These are phyloP conservation scores for Claviceps sp. DNA, from an alignment of 2,329 filamentous ascomycete genomes.

Conservation along the genomic window DNA sequence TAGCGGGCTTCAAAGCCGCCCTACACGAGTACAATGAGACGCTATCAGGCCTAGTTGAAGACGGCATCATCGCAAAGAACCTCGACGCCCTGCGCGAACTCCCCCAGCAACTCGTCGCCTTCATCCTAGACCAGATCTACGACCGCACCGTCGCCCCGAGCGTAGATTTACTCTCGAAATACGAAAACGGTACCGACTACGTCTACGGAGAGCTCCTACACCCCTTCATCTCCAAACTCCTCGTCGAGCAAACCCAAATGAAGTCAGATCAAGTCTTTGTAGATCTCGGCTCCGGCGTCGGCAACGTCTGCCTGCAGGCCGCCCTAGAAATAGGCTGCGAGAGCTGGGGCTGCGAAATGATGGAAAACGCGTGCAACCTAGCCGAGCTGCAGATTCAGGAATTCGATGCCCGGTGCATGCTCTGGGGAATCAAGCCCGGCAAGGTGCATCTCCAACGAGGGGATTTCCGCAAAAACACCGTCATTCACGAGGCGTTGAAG, in stretches of 20 bases:
- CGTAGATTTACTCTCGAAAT: slow-evolving; percentile 70
- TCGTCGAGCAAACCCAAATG: slow-evolving; percentile 61
- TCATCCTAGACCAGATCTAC: slow-evolving; percentile 80
- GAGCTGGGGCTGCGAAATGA: slow-evolving; percentile 93
- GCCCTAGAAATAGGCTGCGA: slow-evolving; percentile 88
- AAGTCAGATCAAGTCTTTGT: slow-evolving; percentile 80
- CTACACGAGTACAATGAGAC: slow-evolving; percentile 66
- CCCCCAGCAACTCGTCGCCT: slow-evolving; percentile 58
- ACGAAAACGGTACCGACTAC: slow-evolving; percentile 82
- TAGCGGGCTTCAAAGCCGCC: slow-evolving; percentile 57
- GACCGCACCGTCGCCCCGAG: slow-evolving; percentile 83
- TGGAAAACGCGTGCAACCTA: slow-evolving; percentile 76
- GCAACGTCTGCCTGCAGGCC: slow-evolving; percentile 88
- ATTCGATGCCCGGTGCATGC: slow-evolving; percentile 68
- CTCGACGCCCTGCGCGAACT: slow-evolving; percentile 57
- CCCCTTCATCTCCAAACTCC: slow-evolving; percentile 70
- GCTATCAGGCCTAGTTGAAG: slow-evolving; percentile 49
- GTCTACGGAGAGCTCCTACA: slow-evolving; percentile 89
- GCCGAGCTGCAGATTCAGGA: slow-evolving; percentile 71
- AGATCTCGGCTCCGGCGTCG: slow-evolving; percentile 88
- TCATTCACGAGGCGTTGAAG: slow-evolving; percentile 60
- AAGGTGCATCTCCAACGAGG: slow-evolving; percentile 68
- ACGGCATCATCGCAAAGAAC: slow-evolving; percentile 59
- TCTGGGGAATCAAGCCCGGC: slow-evolving; percentile 80
- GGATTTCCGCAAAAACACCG: slow-evolving; percentile 64